Evolutionary conservation across 169 alveolate genomes (phyloP), one percentile per base, ranked within the genome.

Genomic region (Plasmodium relictum): DNA sequence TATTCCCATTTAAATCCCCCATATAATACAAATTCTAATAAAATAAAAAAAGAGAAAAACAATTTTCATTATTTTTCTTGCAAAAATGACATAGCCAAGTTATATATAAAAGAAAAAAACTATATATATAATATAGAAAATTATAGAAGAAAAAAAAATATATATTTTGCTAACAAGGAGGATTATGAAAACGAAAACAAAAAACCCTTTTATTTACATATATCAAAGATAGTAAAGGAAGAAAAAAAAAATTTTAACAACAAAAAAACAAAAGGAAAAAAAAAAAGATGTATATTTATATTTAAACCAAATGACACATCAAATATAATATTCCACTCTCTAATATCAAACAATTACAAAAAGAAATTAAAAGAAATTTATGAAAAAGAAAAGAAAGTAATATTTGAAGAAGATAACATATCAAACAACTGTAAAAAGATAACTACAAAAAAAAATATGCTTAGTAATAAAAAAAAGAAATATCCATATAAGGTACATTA

Each of bases 51-150:
- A 22, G 73, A 83, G 44, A 14, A 31, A 41, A 41, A 72, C 59
- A 68, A 68, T n/a, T 24, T 7, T 45, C 26, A 12, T 44, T 24
- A 68, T 31, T 48, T 68, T 62, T 70, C 41, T 45, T 44, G 37
- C 24, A 65, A 66, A 31, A 66, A 83, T 83, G 91, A 83, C 44
- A 68, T 83, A 10, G 39, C 39, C 20, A 83, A 68, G 41, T 68
- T 83, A 58, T 83, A 61, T 39, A 26, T 50, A 39, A 68, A 68
- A 9, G 83, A 68, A 24, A 22, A 52, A 12, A 44, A 66, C 50
- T 83, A 83, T 42, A 68, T 83, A 14, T 83, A 83, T 20, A 83
- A 68, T 50, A 83, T 83, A 26, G 91, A 83, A 26, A 83, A 44
- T 56, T 68, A 58, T 22, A 26, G 91, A 72, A 83, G 68, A 48